Conservation (phyloP, 441 rosid genomes). For the Breynia disticha region DNA sequence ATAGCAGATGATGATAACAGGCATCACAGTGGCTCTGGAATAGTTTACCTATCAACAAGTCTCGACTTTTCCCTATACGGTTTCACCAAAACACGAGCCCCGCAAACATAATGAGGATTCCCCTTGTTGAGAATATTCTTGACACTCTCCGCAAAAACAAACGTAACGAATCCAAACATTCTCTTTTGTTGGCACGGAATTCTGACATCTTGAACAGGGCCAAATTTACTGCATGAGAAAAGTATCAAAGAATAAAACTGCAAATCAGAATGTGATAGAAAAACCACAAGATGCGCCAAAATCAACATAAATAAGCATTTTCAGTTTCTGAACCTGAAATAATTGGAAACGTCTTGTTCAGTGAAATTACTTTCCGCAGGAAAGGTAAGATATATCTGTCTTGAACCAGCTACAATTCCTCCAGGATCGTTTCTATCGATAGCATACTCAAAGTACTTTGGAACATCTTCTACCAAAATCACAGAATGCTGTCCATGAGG, state of each 20-base stretch:
- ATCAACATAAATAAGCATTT: background rate
- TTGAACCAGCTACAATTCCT: slow-evolving; percentile 53
- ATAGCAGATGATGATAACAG: slow-evolving; percentile 5
- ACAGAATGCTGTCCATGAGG: slow-evolving; percentile 77
- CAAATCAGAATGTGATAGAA: slow-evolving; percentile 1
- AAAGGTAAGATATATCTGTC: slow-evolving; percentile 86
- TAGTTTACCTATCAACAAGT: slow-evolving; percentile 49
- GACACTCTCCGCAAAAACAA: slow-evolving; percentile 53
- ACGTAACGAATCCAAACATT: slow-evolving; percentile 95
- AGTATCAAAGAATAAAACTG: background rate
- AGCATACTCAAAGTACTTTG: slow-evolving; percentile 31
- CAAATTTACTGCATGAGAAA: slow-evolving; percentile 43
- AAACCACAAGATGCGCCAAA: background rate
- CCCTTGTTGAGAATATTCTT: slow-evolving; percentile 65
- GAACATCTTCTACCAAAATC: slow-evolving; percentile 51
- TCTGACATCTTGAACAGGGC: slow-evolving; percentile 88
- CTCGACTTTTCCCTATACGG: slow-evolving; percentile 87
- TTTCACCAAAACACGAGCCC: slow-evolving; percentile 86
- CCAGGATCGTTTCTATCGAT: slow-evolving; percentile 45
- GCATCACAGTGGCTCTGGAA: background rate
- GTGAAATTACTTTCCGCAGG: slow-evolving; percentile 87
- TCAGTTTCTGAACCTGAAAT: slow-evolving; percentile 44
- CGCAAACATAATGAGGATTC: slow-evolving; percentile 85
- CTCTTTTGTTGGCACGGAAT: slow-evolving; percentile 87
- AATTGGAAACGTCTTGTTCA: slow-evolving; percentile 74